These are phyloP conservation scores for Phytophthora foliorum DNA, from an alignment of 352 stramenopile genomes.

Conservation along the genomic window DNA sequence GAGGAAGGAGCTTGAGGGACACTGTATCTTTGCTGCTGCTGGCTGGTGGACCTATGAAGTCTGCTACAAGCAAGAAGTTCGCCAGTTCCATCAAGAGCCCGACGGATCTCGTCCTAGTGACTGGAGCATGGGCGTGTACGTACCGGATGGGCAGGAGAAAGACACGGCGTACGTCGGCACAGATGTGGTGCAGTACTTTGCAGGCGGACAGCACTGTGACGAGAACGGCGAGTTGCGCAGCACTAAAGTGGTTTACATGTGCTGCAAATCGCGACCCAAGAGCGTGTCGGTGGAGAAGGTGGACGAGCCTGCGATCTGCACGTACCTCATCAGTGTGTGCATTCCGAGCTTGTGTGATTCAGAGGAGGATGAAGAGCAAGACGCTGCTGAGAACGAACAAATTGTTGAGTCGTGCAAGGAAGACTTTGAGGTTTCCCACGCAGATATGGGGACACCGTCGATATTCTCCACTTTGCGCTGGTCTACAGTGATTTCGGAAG, in stretches of 20 bases:
- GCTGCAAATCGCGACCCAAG: constrained; percentile 74
- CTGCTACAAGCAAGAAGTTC: constrained; percentile 85
- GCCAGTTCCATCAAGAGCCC: constrained; percentile 83
- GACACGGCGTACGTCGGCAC: constrained; percentile 35
- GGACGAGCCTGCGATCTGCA: constrained; percentile 85
- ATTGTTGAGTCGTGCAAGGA: constrained; percentile 61
- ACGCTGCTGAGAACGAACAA: constrained; percentile 43
- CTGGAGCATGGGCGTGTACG: constrained; percentile 87
- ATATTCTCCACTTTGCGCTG: constrained; percentile 80
- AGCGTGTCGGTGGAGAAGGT: constrained; percentile 71
- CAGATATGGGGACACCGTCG: constrained; percentile 39
- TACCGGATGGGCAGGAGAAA: constrained; percentile 38
- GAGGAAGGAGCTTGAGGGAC: constrained; percentile 55
- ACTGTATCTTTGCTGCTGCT: constrained; percentile 65
- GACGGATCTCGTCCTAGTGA: constrained; percentile 78
- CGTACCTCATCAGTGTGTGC: constrained; percentile 84
- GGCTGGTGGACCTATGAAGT: constrained; percentile 91
- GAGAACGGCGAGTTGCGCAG: constrained; percentile 83
- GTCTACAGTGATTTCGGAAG: constrained; percentile 83
- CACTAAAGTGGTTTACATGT: constrained; percentile 81
- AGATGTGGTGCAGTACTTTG: constrained; percentile 79
- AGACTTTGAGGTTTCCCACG: constrained; percentile 51
- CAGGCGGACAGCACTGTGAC: constrained; percentile 82
- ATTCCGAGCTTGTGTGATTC: constrained; percentile 75
- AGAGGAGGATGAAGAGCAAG: constrained; percentile 38